A percentile compares a stretch with the other conserved stretches of the same genome.
These are phyloP conservation scores for Escallonia herrerae DNA, from an alignment of 129 eudicot genomes.

Conservation along the genomic window DNA sequence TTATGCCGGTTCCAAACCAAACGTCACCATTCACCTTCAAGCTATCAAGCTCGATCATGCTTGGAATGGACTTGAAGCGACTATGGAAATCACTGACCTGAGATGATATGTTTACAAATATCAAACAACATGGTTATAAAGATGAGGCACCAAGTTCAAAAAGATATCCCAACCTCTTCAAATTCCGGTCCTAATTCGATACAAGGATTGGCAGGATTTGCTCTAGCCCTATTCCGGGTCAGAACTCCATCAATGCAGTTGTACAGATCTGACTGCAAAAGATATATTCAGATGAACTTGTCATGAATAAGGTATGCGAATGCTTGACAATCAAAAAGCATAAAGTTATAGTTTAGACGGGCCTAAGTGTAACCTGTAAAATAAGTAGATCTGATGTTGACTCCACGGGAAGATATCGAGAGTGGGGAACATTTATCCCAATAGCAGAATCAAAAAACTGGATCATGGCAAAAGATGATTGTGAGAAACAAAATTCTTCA, in stretches of 20 bases:
- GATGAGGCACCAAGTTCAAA: neutral
- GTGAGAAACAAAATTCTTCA: no score
- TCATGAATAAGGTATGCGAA: no score
- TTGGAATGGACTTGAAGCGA: slow-evolving; percentile 91
- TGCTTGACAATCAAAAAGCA: no score
- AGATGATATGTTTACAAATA: neutral
- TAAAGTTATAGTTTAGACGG: no score
- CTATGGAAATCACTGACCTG: slow-evolving; percentile 80
- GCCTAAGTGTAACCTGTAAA: slow-evolving; percentile 62
- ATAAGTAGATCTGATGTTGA: slow-evolving; percentile 94
- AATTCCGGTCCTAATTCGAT: slow-evolving; percentile 71
- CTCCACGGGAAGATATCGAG: slow-evolving; percentile 93
- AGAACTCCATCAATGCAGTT: slow-evolving; percentile 49
- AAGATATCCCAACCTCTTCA: slow-evolving; percentile 33
- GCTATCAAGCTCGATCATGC: slow-evolving; percentile 85
- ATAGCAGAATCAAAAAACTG: slow-evolving; percentile 88
- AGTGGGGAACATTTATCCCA: slow-evolving; percentile 83
- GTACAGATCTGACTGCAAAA: slow-evolving; percentile 71
- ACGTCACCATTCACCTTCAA: slow-evolving; percentile 96
- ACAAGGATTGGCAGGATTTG: slow-evolving; percentile 50
- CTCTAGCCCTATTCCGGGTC: slow-evolving; percentile 49
- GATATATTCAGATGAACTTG: neutral
- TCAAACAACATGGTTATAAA: neutral
- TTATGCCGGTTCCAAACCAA: slow-evolving; percentile 70
- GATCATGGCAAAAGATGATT: neutral